Percentiles rank a stretch among this genome's conserved stretches.
Evolutionary conservation across 495 filamentous ascomycete species (phyloP).

Genomic region (Gamarada debralockiae): DNA sequence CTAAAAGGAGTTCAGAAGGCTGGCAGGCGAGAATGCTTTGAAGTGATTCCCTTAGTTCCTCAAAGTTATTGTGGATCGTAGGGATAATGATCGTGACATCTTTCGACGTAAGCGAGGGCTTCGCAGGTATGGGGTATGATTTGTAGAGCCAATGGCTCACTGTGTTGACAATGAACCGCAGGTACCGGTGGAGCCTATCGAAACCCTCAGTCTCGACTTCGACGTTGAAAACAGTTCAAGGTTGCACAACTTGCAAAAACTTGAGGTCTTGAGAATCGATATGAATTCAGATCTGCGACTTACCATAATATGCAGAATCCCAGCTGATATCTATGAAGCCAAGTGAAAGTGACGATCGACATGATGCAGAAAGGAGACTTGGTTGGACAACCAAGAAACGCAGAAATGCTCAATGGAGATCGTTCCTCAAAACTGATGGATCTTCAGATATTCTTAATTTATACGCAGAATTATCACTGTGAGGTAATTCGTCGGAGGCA

Average conservation of each 20-base stretch:
- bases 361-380: neutral
- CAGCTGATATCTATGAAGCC: neutral
- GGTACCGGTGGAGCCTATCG: slow-evolving; percentile 44
- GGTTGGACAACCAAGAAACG: neutral
- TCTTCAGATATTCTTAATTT: neutral
- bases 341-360: neutral
- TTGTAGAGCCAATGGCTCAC: slow-evolving; percentile 61
- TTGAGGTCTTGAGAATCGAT: too few species aligned
- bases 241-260: too few species aligned
- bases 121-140: slow-evolving; percentile 57
- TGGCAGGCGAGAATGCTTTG: slow-evolving; percentile 51
- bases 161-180: slow-evolving; percentile 62
- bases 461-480: slow-evolving; percentile 2
- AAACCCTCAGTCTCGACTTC: neutral
- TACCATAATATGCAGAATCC: slow-evolving; percentile 2
- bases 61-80: slow-evolving; percentile 55
- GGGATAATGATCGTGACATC: slow-evolving; percentile 76
- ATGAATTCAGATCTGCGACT: neutral
- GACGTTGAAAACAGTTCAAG: too few species aligned
- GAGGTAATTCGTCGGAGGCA: neutral
- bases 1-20: slow-evolving; percentile 48
- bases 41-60: slow-evolving; percentile 47
- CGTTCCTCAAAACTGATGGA: neutral
- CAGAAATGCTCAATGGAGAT: neutral
- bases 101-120: slow-evolving; percentile 58